These are phyloP conservation scores for Pouteria campechiana DNA, from an alignment of 179 eudicot species.

Conservation along the genomic window DNA sequence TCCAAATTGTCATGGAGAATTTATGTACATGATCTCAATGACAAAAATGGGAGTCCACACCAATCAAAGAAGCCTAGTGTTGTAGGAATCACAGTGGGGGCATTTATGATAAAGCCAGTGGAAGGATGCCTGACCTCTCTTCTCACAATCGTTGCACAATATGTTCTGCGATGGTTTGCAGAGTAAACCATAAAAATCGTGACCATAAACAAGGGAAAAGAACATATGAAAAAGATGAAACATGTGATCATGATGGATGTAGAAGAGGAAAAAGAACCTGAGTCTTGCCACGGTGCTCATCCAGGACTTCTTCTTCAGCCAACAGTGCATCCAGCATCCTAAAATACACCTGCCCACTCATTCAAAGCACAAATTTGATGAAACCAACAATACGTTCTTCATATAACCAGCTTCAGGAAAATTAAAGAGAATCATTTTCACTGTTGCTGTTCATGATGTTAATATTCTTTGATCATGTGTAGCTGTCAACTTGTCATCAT, in stretches of 20 bases:
- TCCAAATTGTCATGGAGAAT: too few species aligned
- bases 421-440: too few species aligned
- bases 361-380: too few species aligned
- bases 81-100: slow-evolving; percentile 72
- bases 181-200: not conserved
- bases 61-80: slow-evolving; percentile 57
- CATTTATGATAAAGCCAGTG: slow-evolving; percentile 92
- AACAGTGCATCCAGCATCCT: slow-evolving; percentile 82
- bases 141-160: slow-evolving; percentile 92
- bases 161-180: slow-evolving; percentile 43
- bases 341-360: slow-evolving; percentile 92
- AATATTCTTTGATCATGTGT: too few species aligned
- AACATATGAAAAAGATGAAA: not conserved
- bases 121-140: slow-evolving; percentile 60
- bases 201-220: not conserved
- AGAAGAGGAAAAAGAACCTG: slow-evolving; percentile 41
- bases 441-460: too few species aligned
- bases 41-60: too few species aligned
- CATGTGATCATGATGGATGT: not conserved
- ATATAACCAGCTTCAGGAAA: too few species aligned
- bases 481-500: too few species aligned
- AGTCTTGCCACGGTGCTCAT: slow-evolving; percentile 58
- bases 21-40: too few species aligned
- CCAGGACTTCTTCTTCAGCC: slow-evolving; percentile 81
- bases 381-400: too few species aligned